These are phyloP conservation scores for Prunus campanulata DNA, from an alignment of 306 rosid species.

Conservation along the genomic window DNA sequence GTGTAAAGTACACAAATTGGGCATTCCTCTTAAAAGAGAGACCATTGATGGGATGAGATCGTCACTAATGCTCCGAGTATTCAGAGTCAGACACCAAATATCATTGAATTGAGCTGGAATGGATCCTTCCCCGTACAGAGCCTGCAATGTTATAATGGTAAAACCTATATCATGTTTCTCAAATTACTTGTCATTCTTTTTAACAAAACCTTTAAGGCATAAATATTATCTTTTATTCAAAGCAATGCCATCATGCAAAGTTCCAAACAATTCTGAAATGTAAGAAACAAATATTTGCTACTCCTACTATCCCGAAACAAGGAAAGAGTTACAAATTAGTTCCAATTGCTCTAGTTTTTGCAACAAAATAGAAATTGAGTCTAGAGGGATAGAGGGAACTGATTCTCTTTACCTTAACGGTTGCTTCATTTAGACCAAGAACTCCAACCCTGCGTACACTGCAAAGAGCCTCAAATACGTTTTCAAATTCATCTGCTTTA, in stretches of 20 bases:
- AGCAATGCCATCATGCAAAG: background rate
- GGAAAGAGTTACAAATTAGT: no score
- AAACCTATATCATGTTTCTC: background rate
- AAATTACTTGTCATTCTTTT: background rate
- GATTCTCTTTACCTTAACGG: background rate
- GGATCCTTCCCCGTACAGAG: background rate
- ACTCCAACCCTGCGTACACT: background rate
- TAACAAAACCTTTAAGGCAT: background rate
- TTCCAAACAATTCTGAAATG: no score
- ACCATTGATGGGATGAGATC: background rate
- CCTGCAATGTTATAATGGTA: background rate
- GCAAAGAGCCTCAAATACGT: background rate
- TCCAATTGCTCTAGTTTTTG: no score
- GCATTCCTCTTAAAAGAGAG: slow-evolving; percentile 1
- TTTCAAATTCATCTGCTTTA: background rate
- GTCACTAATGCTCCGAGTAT: background rate
- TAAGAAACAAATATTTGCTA: no score
- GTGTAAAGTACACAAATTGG: background rate
- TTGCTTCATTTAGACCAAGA: background rate
- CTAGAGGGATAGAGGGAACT: background rate
- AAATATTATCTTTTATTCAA: background rate
- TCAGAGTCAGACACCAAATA: background rate
- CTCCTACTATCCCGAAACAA: no score
- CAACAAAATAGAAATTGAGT: background rate
- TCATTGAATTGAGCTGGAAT: background rate